A percentile compares a stretch with the other conserved stretches of the same genome.
Evolutionary conservation across 2,329 filamentous ascomycete genomes (phyloP).

Genomic region (Bimuria novae-zelandiae): DNA sequence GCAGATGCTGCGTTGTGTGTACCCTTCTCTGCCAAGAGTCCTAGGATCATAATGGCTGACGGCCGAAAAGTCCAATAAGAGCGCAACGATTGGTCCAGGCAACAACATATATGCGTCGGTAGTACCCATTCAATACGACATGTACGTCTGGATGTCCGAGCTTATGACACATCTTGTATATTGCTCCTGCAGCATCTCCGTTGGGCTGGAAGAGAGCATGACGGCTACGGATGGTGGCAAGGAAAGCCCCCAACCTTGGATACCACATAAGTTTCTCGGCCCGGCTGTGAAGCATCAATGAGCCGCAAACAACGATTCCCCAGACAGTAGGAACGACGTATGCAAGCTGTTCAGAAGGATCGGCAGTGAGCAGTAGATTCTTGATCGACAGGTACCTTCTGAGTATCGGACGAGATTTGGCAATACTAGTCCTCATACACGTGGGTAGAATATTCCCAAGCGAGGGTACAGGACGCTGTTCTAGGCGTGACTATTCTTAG

Average conservation of each 20-base stretch:
- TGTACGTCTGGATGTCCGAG: constrained; percentile 18
- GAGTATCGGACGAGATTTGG: no score
- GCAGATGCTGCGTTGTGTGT: not conserved
- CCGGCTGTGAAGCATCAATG: no score
- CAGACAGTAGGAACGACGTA: no score
- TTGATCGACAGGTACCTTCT: no score
- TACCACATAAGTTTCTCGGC: constrained; percentile 5
- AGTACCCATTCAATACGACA: constrained; percentile 23
- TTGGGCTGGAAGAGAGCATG: constrained; percentile 13
- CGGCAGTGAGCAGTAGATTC: no score
- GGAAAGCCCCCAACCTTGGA: constrained; percentile 6
- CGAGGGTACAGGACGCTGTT: not conserved
- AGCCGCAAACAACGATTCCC: no score
- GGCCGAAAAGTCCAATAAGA: constrained; percentile 15
- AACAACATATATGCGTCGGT: constrained; percentile 4
- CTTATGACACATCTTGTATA: constrained; percentile 21
- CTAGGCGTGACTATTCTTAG: not conserved
- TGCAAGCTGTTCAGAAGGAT: no score
- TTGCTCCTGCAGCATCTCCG: constrained; percentile 23
- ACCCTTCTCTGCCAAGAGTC: constrained; percentile 2
- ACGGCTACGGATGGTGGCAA: no score
- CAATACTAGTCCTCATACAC: constrained; percentile 7
- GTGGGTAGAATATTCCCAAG: constrained; percentile 2
- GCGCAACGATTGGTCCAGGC: constrained; percentile 21
- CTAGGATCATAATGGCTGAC: constrained; percentile 27